Base-by-base conservation (phyloP, 2,329 filamentous ascomycete genomes). In the Hypoxylon sp. region DNA sequence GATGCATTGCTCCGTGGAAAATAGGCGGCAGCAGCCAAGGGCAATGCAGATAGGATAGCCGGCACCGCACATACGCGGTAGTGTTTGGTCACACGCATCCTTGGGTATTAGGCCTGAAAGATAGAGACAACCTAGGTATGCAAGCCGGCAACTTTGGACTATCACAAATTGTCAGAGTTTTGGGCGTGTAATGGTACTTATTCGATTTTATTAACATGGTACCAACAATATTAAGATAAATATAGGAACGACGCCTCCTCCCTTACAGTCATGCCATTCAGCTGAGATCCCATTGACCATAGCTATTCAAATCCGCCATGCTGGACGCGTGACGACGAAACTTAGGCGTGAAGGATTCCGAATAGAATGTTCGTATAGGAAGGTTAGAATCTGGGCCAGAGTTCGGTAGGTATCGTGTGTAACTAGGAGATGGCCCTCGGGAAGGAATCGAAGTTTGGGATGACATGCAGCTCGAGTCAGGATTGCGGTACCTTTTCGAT, bases 1-100 rank as follows among this genome's bases (percentile, higher is more conserved):
- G 55, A 42, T n/a, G 31, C 14, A 42, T 55, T 55, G n/a, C 11
- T 25, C 20, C 35, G 37, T 42, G 51, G 51, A 13, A 35, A 55
- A 42, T 55, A 42, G 27, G 51, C 33, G 6, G 35, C 35, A 42
- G 51, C 35, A 55, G 22, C 33, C 20, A 55, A 30, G 17, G 51
- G 35, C 22, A 55, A 55, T 42, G 51, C 20, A 42, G 51, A 35
- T 17, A 55, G 30, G 31, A 33, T 13, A 27, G 20, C 10, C 4
- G 33, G 7, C 20, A 30, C 51, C 35, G 51, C 51, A n/a, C 13
- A 55, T 17, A 55, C 27, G 20, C 51, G 51, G 33, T 42, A 30
- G 35, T 40, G 42, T 55, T 30, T 2, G 14, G 35, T 20, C 22
- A 55, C 51, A 55, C 7, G 33, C 51, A 55, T 55, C 6, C 40